A percentile compares a stretch with the other conserved stretches of the same genome.
These are phyloP conservation scores for Ceratocystis lukuohia DNA, from an alignment of 2,329 filamentous ascomycete genomes.

Conservation along the genomic window DNA sequence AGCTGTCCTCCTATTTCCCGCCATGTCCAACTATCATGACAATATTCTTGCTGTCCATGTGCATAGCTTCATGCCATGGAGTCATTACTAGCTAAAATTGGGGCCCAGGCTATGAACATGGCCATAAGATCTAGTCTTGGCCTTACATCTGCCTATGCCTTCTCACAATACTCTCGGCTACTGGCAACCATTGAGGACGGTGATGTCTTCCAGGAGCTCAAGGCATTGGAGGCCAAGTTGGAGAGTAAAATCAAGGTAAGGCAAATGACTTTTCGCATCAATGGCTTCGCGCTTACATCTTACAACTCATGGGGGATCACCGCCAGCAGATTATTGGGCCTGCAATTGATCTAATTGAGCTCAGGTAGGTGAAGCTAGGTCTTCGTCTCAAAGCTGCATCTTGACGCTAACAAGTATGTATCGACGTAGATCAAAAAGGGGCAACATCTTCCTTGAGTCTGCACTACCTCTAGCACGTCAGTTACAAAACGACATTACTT, in stretches of 20 bases:
- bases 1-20: background rate
- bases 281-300: background rate
- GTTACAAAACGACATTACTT: slow-evolving; percentile 69
- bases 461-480: slow-evolving; percentile 72
- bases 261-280: background rate
- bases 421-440: slow-evolving; percentile 35
- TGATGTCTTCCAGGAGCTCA: slow-evolving; percentile 54
- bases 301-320: slow-evolving; percentile 3
- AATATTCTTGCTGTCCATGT: background rate
- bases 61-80: slow-evolving; percentile 45
- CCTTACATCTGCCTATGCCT: slow-evolving; percentile 73
- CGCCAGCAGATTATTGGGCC: slow-evolving; percentile 61
- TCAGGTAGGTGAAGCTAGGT: slow-evolving; percentile 48
- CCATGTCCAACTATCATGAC: background rate
- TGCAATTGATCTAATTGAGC: slow-evolving; percentile 80
- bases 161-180: slow-evolving; percentile 65
- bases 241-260: slow-evolving; percentile 60
- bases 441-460: slow-evolving; percentile 57
- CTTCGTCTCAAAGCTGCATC: background rate
- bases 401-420: background rate
- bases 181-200: slow-evolving; percentile 64
- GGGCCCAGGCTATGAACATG: slow-evolving; percentile 73
- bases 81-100: slow-evolving; percentile 40
- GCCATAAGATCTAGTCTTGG: slow-evolving; percentile 78
- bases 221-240: slow-evolving; percentile 56